Conservation (phyloP, 495 filamentous ascomycete genomes). For the Neurospora tetraspora region DNA sequence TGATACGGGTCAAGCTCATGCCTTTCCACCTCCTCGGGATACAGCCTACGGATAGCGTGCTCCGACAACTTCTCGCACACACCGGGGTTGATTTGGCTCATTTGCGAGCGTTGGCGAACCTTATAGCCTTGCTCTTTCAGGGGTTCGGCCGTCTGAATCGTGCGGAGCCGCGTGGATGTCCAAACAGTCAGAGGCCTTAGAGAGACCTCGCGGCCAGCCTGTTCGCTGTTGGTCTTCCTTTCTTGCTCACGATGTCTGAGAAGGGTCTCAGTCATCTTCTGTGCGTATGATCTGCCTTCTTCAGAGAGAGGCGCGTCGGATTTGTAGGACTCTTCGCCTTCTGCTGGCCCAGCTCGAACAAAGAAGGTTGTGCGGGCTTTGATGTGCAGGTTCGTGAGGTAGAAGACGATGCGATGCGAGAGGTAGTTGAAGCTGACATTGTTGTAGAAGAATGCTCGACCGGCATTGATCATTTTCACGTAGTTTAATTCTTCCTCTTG, state of each 20-base stretch:
- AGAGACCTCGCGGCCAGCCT: constrained; percentile 56
- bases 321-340: constrained; percentile 81
- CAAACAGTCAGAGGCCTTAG: constrained; percentile 80
- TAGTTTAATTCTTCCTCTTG: constrained; percentile 87
- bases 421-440: constrained; percentile 93
- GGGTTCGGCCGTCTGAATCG: constrained; percentile 81
- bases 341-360: constrained; percentile 59
- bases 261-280: constrained; percentile 76
- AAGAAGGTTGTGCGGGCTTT: constrained; percentile 92
- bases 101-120: constrained; percentile 81
- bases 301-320: constrained; percentile 73
- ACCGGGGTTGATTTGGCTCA: constrained; percentile 94
- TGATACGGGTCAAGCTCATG: constrained; percentile 96
- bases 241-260: constrained; percentile 74
- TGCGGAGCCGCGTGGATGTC: constrained; percentile 86
- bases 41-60: constrained; percentile 64
- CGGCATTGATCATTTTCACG: constrained; percentile 99
- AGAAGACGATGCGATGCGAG: constrained; percentile 93
- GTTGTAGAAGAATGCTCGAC: constrained; percentile 84
- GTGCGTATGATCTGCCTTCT: constrained; percentile 75
- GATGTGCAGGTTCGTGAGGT: constrained; percentile 93
- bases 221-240: constrained; percentile 53
- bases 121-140: constrained; percentile 69
- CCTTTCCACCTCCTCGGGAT: constrained; percentile 81
- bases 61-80: constrained; percentile 84